A percentile compares a stretch with the other conserved stretches of the same genome.
phyloP scores from a whole-genome alignment of 2,329 filamentous ascomycete species.

The Ascochyta viciae-villosae region DNA sequence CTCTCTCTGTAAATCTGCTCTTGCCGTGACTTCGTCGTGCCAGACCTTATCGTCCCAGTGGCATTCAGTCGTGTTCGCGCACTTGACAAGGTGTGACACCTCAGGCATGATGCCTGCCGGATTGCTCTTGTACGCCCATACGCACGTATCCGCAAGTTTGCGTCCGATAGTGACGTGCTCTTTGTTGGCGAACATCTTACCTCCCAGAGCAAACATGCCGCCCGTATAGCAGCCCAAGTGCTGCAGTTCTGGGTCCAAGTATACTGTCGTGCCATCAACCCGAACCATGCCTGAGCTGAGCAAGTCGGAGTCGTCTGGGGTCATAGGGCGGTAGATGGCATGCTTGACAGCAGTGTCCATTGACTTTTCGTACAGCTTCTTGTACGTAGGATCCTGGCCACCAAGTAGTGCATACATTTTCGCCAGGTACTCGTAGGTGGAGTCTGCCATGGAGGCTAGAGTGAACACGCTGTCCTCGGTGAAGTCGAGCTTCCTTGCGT shows the following conservation, averaged over 20 bases:
- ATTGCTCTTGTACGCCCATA: constrained; percentile 67
- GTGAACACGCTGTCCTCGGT: constrained; percentile 49
- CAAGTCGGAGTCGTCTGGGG: constrained; percentile 54
- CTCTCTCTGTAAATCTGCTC: constrained; percentile 32
- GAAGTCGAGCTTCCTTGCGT: constrained; percentile 51
- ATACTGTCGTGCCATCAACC: constrained; percentile 36
- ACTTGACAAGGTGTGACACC: constrained; percentile 61
- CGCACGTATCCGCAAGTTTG: constrained; percentile 66
- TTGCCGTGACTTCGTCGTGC: constrained; percentile 49
- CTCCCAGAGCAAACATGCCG: constrained; percentile 68
- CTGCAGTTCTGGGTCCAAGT: constrained; percentile 60
- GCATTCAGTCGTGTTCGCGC: constrained; percentile 53
- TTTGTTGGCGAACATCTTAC: constrained; percentile 62
- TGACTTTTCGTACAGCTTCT: constrained; percentile 63
- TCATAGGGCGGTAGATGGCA: constrained; percentile 59
- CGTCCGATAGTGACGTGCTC: constrained; percentile 63
- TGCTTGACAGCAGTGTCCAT: constrained; percentile 54
- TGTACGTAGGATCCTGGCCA: constrained; percentile 55
- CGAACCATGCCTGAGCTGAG: constrained; percentile 55
- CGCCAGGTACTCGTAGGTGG: constrained; percentile 49
- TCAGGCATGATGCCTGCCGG: constrained; percentile 69
- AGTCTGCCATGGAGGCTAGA: constrained; percentile 49
- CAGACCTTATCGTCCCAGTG: constrained; percentile 63
- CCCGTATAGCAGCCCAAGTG: constrained; percentile 68
- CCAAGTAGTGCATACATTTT: constrained; percentile 53